Conservation (phyloP, 2,329 filamentous ascomycete species). For the Talaromyces sp. region DNA sequence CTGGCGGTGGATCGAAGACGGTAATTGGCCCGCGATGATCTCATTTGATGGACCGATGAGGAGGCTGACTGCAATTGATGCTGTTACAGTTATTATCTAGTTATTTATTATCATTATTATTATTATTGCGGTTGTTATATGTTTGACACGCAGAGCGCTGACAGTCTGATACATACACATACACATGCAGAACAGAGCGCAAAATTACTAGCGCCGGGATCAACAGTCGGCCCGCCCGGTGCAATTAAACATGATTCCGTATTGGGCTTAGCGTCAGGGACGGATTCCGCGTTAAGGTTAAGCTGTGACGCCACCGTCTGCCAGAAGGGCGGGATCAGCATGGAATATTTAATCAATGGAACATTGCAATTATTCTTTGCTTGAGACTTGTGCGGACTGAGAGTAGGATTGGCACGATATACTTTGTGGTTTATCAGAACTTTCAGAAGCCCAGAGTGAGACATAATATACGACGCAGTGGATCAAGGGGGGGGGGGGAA, state of each 20-base stretch:
- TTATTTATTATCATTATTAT: background rate
- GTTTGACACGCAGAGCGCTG: background rate
- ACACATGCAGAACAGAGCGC: background rate
- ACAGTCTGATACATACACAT: background rate
- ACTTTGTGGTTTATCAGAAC: background rate
- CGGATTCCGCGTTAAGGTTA: background rate
- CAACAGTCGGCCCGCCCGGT: background rate
- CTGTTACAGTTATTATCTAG: background rate
- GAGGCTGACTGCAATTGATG: background rate
- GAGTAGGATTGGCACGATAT: too few species aligned
- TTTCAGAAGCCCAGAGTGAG: too few species aligned
- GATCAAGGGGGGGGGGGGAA: background rate
- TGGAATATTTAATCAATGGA: background rate
- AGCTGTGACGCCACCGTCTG: background rate
- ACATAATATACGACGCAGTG: background rate
- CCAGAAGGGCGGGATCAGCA: background rate
- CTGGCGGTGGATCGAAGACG: background rate
- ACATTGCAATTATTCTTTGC: background rate
- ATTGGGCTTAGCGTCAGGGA: constrained; percentile 10
- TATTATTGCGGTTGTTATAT: background rate
- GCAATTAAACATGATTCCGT: constrained; percentile 11
- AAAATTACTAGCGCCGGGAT: background rate
- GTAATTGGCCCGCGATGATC: background rate
- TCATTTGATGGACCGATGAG: background rate
- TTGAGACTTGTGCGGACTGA: too few species aligned